Evolutionary conservation across 345 rosid species (phyloP).

Genomic region (Pugionium cornutum): DNA sequence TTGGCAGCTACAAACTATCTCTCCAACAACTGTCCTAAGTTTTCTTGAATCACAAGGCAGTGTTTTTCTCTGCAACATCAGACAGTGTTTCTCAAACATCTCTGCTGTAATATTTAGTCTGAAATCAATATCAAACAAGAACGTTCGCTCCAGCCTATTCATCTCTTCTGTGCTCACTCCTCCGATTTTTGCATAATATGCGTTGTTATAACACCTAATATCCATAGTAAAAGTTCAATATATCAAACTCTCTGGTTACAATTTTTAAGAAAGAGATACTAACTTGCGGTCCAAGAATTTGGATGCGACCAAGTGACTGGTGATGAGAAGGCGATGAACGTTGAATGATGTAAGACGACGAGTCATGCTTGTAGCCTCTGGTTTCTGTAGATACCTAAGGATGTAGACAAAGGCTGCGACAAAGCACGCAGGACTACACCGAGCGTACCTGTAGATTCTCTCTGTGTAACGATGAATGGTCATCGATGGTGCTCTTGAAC

Average conservation of each 20-base stretch:
- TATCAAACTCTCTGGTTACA: background rate
- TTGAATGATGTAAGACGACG: conserved; percentile 46
- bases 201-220: conserved; percentile 44
- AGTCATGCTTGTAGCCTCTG: conserved; percentile 18
- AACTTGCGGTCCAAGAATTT: conserved; percentile 48
- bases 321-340: conserved; percentile 49
- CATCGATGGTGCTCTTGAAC: conserved; percentile 37
- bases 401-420: conserved; percentile 40
- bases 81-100: conserved; percentile 42
- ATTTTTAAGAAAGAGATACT: conserved; percentile 14
- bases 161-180: conserved; percentile 50
- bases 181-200: conserved; percentile 50
- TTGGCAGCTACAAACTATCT: conserved; percentile 30
- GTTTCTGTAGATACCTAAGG: conserved; percentile 39
- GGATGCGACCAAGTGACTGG: conserved; percentile 46
- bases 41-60: conserved; percentile 29
- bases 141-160: conserved; percentile 45
- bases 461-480: conserved; percentile 36
- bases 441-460: conserved; percentile 40
- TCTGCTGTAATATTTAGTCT: conserved; percentile 42
- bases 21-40: conserved; percentile 32
- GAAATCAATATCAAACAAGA: conserved; percentile 47
- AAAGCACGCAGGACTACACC: conserved; percentile 42
- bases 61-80: conserved; percentile 36
- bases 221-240: background rate